These are phyloP conservation scores for Chaetothyriales sp. DNA, from an alignment of 2,329 filamentous ascomycete genomes.

Conservation along the genomic window DNA sequence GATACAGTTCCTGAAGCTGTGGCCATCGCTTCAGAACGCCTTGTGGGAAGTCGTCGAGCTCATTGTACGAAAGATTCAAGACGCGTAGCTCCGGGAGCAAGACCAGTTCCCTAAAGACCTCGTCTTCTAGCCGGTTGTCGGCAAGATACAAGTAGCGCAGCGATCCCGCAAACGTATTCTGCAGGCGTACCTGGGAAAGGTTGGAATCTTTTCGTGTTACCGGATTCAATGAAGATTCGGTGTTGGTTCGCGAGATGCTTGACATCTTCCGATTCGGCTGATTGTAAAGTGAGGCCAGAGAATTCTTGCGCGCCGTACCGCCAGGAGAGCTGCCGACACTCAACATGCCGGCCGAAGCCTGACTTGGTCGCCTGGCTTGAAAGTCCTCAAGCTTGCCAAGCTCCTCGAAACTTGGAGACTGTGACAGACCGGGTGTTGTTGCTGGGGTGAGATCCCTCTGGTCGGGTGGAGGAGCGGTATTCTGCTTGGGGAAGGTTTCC, in stretches of 20 bases:
- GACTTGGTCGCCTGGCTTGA: conserved; percentile 62
- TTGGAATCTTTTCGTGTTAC: conserved; percentile 72
- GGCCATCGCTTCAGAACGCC: conserved; percentile 81
- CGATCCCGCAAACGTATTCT: conserved; percentile 77
- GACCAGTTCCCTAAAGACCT: conserved; percentile 84
- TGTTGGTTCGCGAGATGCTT: conserved; percentile 54
- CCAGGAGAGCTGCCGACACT: conserved; percentile 62
- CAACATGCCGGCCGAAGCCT: conserved; percentile 61
- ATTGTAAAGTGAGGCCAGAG: conserved; percentile 66
- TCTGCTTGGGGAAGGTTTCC: conserved; percentile 76
- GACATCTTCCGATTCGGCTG: conserved; percentile 76
- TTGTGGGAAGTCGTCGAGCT: conserved; percentile 81
- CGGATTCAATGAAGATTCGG: conserved; percentile 45
- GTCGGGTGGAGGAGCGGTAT: conserved; percentile 51
- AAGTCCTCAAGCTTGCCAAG: conserved; percentile 52
- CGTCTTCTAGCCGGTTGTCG: conserved; percentile 86
- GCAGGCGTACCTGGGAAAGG: conserved; percentile 56
- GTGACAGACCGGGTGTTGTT: conserved; percentile 37
- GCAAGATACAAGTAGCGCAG: conserved; percentile 75
- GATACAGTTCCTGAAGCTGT: conserved; percentile 76
- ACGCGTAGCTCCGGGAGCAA: conserved; percentile 71
- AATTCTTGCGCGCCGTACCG: conserved; percentile 57
- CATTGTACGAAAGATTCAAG: conserved; percentile 89
- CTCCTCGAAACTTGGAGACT: conserved; percentile 65
- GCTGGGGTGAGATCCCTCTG: conserved; percentile 31